These are phyloP conservation scores for Stachybotrys elegans DNA, from an alignment of 2,329 filamentous ascomycete genomes.

Conservation along the genomic window DNA sequence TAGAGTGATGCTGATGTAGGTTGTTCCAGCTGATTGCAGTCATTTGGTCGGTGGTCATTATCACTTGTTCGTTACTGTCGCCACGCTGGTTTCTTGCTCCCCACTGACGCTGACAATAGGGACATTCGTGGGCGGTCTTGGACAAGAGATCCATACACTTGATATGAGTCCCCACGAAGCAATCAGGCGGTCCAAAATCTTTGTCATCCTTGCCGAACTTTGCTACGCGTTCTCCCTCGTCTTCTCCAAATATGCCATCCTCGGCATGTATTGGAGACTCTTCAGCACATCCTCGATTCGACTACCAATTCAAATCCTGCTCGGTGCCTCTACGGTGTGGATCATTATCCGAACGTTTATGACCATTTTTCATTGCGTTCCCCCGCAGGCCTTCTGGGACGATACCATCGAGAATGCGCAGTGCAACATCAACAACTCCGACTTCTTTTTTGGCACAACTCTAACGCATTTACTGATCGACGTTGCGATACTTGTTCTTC, in stretches of 20 bases:
- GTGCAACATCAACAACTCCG: slow-evolving; percentile 24
- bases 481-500: slow-evolving; percentile 23
- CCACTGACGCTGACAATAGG: no score
- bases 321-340: slow-evolving; percentile 17
- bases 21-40: no score
- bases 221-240: slow-evolving; percentile 21
- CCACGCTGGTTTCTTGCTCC: no score
- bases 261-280: slow-evolving; percentile 23
- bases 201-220: no score
- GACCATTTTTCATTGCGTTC: slow-evolving; percentile 26
- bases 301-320: slow-evolving; percentile 20
- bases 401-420: slow-evolving; percentile 15
- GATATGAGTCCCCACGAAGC: no score
- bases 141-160: no score
- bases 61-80: no score
- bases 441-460: slow-evolving; percentile 26
- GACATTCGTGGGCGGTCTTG: no score
- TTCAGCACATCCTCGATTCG: slow-evolving; percentile 22
- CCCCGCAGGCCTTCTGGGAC: slow-evolving; percentile 26
- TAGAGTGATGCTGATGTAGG: no score
- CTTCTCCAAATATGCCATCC: slow-evolving; percentile 22
- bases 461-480: slow-evolving; percentile 26
- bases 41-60: no score
- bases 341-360: slow-evolving; percentile 23
- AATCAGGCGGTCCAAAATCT: no score